phyloP scores from a whole-genome alignment of 2,329 filamentous ascomycete genomes.

The Pezizomycotina sp. region DNA sequence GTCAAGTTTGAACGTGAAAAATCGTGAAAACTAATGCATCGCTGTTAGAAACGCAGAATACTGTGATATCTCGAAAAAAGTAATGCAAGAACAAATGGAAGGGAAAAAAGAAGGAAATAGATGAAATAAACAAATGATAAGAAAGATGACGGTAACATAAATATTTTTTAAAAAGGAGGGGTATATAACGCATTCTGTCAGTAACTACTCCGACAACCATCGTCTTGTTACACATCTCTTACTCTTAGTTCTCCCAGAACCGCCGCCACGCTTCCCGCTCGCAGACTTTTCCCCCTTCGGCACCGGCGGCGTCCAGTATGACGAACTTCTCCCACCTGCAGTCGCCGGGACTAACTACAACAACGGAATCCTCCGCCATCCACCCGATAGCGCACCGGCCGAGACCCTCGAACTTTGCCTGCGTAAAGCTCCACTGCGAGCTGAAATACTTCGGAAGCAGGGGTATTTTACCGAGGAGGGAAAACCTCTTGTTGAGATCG shows the following conservation, averaged over 20 bases:
- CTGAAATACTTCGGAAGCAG: conserved; percentile 75
- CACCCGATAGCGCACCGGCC: conserved; percentile 79
- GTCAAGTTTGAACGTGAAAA: no score
- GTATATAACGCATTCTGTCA: no score
- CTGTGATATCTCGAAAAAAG: no score
- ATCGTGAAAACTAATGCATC: no score
- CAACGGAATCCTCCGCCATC: conserved; percentile 54
- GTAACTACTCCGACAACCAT: no score
- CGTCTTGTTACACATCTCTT: no score
- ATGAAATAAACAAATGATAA: no score
- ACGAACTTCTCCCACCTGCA: conserved; percentile 79
- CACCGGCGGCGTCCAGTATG: conserved; percentile 36
- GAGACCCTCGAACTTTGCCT: conserved; percentile 64
- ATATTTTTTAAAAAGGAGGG: no score
- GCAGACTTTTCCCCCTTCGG: conserved; percentile 13
- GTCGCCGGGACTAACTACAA: conserved; percentile 68
- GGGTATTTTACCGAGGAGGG: conserved; percentile 65
- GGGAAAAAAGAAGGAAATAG: no score
- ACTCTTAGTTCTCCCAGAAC: conserved; percentile 16
- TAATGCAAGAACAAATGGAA: no score
- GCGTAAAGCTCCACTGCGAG: conserved; percentile 74
- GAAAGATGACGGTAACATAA: no score
- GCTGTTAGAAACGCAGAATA: no score
- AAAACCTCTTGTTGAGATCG: conserved; percentile 59
- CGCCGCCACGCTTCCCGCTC: conserved; percentile 17